Evolutionary conservation across 148 eudicot species (phyloP).

Genomic region (Agrostemma githago): DNA sequence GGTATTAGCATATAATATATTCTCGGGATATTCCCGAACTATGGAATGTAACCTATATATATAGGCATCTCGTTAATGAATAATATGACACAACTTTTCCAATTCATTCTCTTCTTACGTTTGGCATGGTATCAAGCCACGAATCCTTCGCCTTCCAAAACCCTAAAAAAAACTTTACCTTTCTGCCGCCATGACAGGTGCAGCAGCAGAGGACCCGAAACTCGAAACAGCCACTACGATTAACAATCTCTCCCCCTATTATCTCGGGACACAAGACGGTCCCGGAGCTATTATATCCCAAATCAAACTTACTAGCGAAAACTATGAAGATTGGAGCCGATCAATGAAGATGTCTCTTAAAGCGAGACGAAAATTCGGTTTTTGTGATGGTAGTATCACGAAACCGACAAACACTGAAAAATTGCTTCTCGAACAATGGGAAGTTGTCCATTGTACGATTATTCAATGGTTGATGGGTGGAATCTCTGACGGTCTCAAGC

Average conservation of each 20-base stretch:
- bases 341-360: background rate
- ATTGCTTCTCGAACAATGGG: background rate
- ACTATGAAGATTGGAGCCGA: background rate
- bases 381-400: background rate
- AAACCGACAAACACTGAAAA: background rate
- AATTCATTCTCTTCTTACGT: too few species aligned
- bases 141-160: too few species aligned
- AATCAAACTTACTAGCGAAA: background rate
- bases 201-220: background rate
- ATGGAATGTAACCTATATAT: too few species aligned
- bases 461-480: background rate
- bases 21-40: too few species aligned
- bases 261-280: background rate
- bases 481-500: too few species aligned
- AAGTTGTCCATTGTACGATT: background rate
- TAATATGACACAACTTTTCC: too few species aligned
- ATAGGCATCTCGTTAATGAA: too few species aligned
- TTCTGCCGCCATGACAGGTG: too few species aligned
- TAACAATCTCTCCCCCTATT: background rate
- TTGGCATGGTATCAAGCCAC: too few species aligned
- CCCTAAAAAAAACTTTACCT: too few species aligned
- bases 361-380: background rate
- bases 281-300: background rate
- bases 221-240: background rate
- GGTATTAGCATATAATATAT: too few species aligned